Evolutionary conservation across 106 monocot species (phyloP).

Genomic region (Dendrobium nobile): DNA sequence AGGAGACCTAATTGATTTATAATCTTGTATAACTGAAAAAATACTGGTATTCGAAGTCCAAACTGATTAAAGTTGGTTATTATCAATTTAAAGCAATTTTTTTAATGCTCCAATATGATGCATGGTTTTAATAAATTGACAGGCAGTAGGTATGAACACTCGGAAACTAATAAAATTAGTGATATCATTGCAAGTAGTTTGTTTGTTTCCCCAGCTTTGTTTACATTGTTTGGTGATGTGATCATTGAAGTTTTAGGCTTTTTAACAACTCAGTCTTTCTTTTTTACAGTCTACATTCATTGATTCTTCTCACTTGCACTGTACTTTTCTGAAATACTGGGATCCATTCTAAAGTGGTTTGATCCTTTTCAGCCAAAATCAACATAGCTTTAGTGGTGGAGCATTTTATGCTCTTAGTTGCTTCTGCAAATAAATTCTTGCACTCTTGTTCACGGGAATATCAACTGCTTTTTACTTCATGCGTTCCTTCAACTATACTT

Average conservation of each 20-base stretch:
- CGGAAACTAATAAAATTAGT: background rate
- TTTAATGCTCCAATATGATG: background rate
- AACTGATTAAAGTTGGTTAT: too few relatives aligned
- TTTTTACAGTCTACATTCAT: background rate
- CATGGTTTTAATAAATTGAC: background rate
- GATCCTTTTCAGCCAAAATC: background rate
- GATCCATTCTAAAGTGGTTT: background rate
- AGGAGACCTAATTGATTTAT: background rate
- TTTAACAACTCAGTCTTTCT: background rate
- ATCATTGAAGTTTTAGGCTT: background rate
- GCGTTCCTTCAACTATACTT: background rate
- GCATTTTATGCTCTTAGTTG: background rate
- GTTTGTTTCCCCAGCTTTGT: background rate
- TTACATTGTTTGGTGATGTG: background rate
- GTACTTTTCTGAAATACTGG: background rate
- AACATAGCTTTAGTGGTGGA: background rate
- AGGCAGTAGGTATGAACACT: background rate
- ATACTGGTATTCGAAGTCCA: too few relatives aligned
- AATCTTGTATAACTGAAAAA: background rate
- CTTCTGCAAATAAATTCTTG: background rate
- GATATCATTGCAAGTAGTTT: background rate
- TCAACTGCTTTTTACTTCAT: background rate
- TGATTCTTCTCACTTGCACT: background rate
- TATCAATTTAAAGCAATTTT: background rate
- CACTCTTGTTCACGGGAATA: background rate